A percentile compares a stretch with the other conserved stretches of the same genome.
These are phyloP conservation scores for Neonectria ditissima DNA, from an alignment of 2,329 filamentous ascomycete species.

Conservation along the genomic window DNA sequence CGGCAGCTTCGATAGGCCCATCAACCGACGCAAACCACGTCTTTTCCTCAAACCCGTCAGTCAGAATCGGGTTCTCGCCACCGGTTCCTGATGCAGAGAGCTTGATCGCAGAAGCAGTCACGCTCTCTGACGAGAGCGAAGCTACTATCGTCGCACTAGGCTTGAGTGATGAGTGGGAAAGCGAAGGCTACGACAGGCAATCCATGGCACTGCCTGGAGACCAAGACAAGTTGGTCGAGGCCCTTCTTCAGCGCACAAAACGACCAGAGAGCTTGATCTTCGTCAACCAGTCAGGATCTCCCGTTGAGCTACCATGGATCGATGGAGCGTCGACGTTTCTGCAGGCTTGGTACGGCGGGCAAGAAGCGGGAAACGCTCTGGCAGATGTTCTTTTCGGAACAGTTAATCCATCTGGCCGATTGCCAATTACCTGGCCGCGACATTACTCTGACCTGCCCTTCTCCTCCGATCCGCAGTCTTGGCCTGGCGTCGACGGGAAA, in stretches of 20 bases:
- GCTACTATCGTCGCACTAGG: conserved; percentile 26
- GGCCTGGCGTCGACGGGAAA: conserved; percentile 25
- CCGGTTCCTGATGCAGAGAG: conserved; percentile 4
- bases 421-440: conserved; percentile 21
- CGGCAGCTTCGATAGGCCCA: neutral
- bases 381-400: conserved; percentile 22
- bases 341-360: conserved; percentile 27
- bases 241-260: neutral
- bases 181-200: conserved; percentile 31
- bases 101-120: conserved; percentile 23
- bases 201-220: conserved; percentile 27
- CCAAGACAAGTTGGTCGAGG: conserved; percentile 17
- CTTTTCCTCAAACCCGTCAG: conserved; percentile 26
- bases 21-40: conserved; percentile 10
- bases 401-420: conserved; percentile 17
- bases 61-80: conserved; percentile 28
- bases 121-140: conserved; percentile 24
- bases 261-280: conserved; percentile 23
- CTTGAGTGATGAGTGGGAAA: conserved; percentile 33
- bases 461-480: conserved; percentile 7
- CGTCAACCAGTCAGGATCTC: conserved; percentile 33
- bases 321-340: conserved; percentile 9
- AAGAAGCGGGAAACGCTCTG: conserved; percentile 21
- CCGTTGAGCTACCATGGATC: conserved; percentile 26
- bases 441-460: conserved; percentile 19